Evolutionary conservation across 768 basidiomycete genomes (phyloP).

Genomic region (Favolaschia claudopus): DNA sequence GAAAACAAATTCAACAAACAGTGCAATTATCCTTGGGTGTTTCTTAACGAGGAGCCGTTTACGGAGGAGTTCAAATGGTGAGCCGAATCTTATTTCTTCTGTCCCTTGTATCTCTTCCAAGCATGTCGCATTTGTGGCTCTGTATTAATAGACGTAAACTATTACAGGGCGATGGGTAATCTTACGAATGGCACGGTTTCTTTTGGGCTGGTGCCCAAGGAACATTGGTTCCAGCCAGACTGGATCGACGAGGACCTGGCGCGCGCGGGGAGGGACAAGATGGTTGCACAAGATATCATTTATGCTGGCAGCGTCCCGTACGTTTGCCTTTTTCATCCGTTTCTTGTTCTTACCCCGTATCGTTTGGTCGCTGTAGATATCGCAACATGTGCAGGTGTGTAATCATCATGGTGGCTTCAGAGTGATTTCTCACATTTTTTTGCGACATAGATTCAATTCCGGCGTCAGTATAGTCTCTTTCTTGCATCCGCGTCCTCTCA

Average conservation of each 20-base stretch:
- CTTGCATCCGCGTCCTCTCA: slow-evolving; percentile 42
- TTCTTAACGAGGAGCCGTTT: slow-evolving; percentile 70
- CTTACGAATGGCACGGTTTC: slow-evolving; percentile 7
- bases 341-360: not conserved
- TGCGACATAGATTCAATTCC: slow-evolving; percentile 61
- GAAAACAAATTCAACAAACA: slow-evolving; percentile 68
- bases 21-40: slow-evolving; percentile 68
- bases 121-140: too few relatives aligned
- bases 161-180: slow-evolving; percentile 13
- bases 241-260: slow-evolving; percentile 78
- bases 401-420: not conserved
- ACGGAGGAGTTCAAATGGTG: slow-evolving; percentile 59
- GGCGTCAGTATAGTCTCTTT: slow-evolving; percentile 56
- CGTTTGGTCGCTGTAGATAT: slow-evolving; percentile 56
- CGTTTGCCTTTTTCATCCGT: slow-evolving; percentile 13
- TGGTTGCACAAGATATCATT: slow-evolving; percentile 49
- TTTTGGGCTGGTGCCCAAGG: slow-evolving; percentile 65
- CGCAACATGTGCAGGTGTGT: slow-evolving; percentile 68
- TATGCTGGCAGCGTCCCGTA: slow-evolving; percentile 51
- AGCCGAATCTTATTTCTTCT: not conserved
- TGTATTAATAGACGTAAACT: too few relatives aligned
- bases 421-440: not conserved
- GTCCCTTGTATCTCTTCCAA: not conserved
- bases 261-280: slow-evolving; percentile 28
- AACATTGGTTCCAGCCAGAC: slow-evolving; percentile 76